Evolutionary conservation across 2,329 filamentous ascomycete species (phyloP), one percentile per base, ranked within the genome.

Genomic region (Scedosporium dehoogii): DNA sequence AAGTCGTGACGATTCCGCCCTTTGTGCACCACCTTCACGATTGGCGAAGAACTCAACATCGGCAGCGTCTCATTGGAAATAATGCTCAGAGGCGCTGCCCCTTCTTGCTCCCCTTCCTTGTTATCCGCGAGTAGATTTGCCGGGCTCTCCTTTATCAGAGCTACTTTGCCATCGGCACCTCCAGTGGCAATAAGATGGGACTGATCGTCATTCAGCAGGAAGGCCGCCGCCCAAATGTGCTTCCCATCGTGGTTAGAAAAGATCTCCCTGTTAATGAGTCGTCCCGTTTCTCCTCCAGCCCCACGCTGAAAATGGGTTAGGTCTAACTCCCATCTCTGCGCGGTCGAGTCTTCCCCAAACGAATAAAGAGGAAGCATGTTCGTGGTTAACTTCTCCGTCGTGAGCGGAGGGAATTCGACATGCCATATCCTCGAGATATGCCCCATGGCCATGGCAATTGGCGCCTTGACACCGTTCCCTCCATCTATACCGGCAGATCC

Each of bases 351-450:
- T 74, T 97, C 92, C 10, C 92, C 91, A 67, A 92, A 89, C 0
- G 93, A 96, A 48, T 91, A 80, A 0, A 96, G 69, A 9, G 78
- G 79, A 18, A 87, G 63, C 63, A 7, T 67, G 29, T 1, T 63
- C 18, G 58, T 56, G 46, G 56, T 67, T 18, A 64, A 64, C 10
- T 1, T 41, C 27, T 14, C 59, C 12, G 21, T 6, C 41, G 58
- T 67, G 46, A 69, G 61, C 2, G 67, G 71, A 1, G 86, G 74
- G 66, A 97, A 94, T 62, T 83, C 81, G 7, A 96, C 85, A 56
- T 85, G 83, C 94, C 94, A 99, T 66, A 99, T 96, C 63, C 94
- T 85, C 6, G 93, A 96, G 3, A 83, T 75, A 73, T 99, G 94
- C 0, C 89, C 93, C 88, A 94, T 96, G 1, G 82, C 86, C 55